Base-by-base conservation (phyloP, 192 early-diverging fungal genomes). In the Podila epicladia region DNA sequence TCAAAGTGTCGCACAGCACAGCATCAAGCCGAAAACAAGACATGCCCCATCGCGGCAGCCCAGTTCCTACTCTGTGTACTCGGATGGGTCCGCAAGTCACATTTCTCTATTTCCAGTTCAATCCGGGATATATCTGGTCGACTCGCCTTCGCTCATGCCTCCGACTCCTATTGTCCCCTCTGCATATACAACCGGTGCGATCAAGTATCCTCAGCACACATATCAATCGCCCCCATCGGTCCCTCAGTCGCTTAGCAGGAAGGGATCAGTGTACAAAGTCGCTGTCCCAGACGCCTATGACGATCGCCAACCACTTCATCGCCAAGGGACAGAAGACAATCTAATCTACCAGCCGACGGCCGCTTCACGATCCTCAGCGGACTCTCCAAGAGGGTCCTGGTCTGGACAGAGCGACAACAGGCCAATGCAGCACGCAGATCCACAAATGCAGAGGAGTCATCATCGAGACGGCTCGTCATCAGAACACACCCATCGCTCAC, bases 271-370 rank as follows among this genome's bases (percentile, higher is more conserved):
- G 3, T 80, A 80, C 67, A 69, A 65, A 19, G 67, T 69, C 35
- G 24, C 29, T 29, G 67, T 80, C 0, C 77, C 77, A 11, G 63
- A 80, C 12, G 66, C 65, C 24, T 80, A 80, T 73, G 77, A 80
- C 33, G 77, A 80, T 12, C 53, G 77, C 12, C 77, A 80, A 35
- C 77, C 77, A 3, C 28, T 64, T 20, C 77, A 69, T 62, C 77
- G 50, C 11, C 59, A 49, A 9, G 41, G 33, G 24, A 45, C 41
- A 45, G 41, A 45, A 12, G 41, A 45, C 3, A 45, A 45, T 3
- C 12, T 37, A 37, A 37, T 15, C 41, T 45, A 45, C 41, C 41
- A 45, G 41, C 41, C 12, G 15, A 55, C 24, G n/a, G 22, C n/a
- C 9, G 53, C 53, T 24, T 55, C 53, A 0, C 20, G 53, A 26